A percentile compares a stretch with the other conserved stretches of the same genome.
phyloP scores from a whole-genome alignment of 164 flowering plant species.

The Dillenia turbinata region DNA sequence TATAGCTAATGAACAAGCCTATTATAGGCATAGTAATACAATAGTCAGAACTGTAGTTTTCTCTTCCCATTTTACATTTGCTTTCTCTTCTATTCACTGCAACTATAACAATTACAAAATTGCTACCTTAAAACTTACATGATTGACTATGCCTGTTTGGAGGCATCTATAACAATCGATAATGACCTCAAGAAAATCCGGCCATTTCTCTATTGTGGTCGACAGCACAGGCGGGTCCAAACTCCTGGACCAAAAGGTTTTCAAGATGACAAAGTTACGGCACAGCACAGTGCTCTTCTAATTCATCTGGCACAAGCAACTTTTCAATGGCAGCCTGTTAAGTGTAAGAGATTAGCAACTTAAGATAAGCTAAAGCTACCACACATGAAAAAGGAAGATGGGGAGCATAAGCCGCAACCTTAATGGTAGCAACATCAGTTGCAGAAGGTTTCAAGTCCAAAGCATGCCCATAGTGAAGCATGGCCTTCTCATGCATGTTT shows the following conservation, averaged over 20 bases:
- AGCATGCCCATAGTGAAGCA: constrained; percentile 91
- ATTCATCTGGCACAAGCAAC: constrained; percentile 87
- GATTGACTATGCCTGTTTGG: constrained; percentile 4
- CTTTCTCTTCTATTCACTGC: constrained; percentile 1
- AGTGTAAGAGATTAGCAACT: constrained; percentile 4
- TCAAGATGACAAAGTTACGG: constrained; percentile 1
- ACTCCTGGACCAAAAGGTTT: constrained; percentile 3
- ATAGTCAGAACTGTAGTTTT: constrained; percentile 7
- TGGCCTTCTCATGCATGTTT: constrained; percentile 74
- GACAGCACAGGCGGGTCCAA: constrained; percentile 30
- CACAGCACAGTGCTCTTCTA: constrained; percentile 22
- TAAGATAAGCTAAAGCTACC: background rate
- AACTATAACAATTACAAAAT: constrained; percentile 15
- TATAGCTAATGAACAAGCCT: constrained; percentile 11
- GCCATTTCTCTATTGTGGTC: constrained; percentile 3
- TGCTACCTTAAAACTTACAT: constrained; percentile 11
- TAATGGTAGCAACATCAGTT: constrained; percentile 86
- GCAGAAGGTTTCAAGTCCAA: constrained; percentile 95
- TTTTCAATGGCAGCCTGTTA: constrained; percentile 89
- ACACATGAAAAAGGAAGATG: background rate
- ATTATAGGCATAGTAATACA: background rate
- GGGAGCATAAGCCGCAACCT: constrained; percentile 41
- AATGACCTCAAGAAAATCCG: background rate
- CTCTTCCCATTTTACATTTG: constrained; percentile 1
- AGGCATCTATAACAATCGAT: background rate